Conservation (phyloP, 192 early-diverging fungal genomes). For the Irineochytrium annulatum region DNA sequence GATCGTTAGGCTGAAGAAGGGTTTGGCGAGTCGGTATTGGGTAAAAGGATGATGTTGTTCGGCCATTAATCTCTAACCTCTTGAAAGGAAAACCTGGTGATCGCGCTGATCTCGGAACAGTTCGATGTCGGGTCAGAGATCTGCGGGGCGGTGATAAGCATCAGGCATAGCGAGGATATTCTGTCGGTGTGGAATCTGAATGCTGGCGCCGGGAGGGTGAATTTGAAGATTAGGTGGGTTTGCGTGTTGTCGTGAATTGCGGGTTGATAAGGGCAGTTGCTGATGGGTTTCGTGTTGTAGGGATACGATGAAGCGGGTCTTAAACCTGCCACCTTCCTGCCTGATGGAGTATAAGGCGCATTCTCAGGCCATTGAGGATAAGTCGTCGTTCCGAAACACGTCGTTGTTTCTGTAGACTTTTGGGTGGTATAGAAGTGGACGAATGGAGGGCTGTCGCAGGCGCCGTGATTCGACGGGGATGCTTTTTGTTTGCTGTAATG, state of each 20-base stretch:
- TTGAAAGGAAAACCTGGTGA: slow-evolving; percentile 43
- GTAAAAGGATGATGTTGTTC: slow-evolving; percentile 46
- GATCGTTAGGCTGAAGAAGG: slow-evolving; percentile 89
- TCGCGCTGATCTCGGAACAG: slow-evolving; percentile 87
- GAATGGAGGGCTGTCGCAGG: no score
- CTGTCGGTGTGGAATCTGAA: slow-evolving; percentile 91
- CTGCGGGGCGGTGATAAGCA: slow-evolving; percentile 89
- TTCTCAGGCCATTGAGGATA: slow-evolving; percentile 73
- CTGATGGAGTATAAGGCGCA: slow-evolving; percentile 96
- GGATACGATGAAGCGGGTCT: slow-evolving; percentile 81
- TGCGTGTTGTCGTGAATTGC: not conserved
- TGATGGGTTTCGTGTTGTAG: slow-evolving; percentile 31
- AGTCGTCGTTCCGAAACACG: no score
- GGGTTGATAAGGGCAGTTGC: not conserved
- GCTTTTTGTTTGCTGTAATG: no score
- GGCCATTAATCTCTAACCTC: not conserved
- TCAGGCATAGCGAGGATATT: slow-evolving; percentile 90
- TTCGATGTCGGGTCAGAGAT: slow-evolving; percentile 87
- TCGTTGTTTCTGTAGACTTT: no score
- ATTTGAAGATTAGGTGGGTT: slow-evolving; percentile 71
- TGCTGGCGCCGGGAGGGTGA: slow-evolving; percentile 77
- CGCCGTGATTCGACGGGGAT: no score
- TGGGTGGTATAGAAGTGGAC: no score
- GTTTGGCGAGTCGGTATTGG: slow-evolving; percentile 87
- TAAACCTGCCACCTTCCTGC: slow-evolving; percentile 81